phyloP scores from a whole-genome alignment of 192 early-diverging fungal species.

The Podila clonocystis region DNA sequence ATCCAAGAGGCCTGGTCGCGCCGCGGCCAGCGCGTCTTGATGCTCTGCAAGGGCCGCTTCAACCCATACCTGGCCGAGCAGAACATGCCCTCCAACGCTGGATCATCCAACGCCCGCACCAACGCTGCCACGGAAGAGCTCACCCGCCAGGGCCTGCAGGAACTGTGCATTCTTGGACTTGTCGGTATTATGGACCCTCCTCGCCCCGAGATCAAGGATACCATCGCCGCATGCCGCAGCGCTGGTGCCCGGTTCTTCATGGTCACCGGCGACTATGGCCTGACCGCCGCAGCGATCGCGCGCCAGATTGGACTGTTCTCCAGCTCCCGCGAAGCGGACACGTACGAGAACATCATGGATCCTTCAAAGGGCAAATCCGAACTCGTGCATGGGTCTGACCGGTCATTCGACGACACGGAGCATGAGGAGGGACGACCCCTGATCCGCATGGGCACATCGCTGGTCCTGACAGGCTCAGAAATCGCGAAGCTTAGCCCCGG shows the following conservation, averaged over 20 bases:
- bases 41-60: constrained; percentile 46
- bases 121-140: constrained; percentile 21
- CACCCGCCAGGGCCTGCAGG: constrained; percentile 48
- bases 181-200: constrained; percentile 88
- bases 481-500: constrained; percentile 63
- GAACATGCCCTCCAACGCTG: background rate
- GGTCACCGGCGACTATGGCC: constrained; percentile 86
- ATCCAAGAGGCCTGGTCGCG: constrained; percentile 66
- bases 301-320: constrained; percentile 80
- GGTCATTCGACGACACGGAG: background rate
- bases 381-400: background rate
- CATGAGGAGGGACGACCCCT: constrained; percentile 26
- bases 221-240: constrained; percentile 67
- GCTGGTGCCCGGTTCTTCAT: constrained; percentile 86
- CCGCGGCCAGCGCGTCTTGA: constrained; percentile 68
- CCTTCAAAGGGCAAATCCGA: constrained; percentile 8
- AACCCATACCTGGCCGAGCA: constrained; percentile 18
- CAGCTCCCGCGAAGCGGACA: constrained; percentile 19
- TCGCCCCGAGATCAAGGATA: constrained; percentile 73
- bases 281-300: constrained; percentile 87
- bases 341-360: constrained; percentile 47
- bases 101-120: background rate
- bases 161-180: constrained; percentile 77
- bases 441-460: constrained; percentile 34
- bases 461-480: constrained; percentile 76